Base-by-base conservation (phyloP, 2,329 filamentous ascomycete species). In the Pseudocercospora pini-densiflorae region DNA sequence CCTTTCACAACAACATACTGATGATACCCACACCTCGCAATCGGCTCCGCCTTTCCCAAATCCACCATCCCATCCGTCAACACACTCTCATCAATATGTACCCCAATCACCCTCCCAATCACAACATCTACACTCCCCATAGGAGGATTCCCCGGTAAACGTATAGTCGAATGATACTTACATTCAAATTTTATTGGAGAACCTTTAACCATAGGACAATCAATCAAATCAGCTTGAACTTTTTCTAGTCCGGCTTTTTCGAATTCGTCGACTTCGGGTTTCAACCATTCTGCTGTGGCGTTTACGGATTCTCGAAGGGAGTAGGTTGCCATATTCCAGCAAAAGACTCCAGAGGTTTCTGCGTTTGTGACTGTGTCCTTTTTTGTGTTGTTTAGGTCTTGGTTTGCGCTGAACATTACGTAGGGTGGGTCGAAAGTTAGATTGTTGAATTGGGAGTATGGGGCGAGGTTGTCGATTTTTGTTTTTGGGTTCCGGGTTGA, bases 381-480 rank as follows among this genome's bases (percentile, higher is more conserved):
- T 8, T 29, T 43, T 2, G 21, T 4, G 8, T 24, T 19, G 16
- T 61, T 29, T 23, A 61, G 8, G n/a, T 61, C 45, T 31, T 51
- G 59, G 10, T 61, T 49, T 12, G 43, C 59, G 23, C 23, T n/a
- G 81, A 89, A 89, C 83, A 89, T 87, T 29, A 89, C 83, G 72
- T 87, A 88, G 0, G 87, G 87, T 0, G 87, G 87, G 73, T 88
- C 86, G 76, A 88, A 89, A 33, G 85, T 88, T 0, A 89, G 81
- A 69, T 89, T 89, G 76, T 85, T 88, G 81, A 89, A 89, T 76
- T 89, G 87, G 0, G 79, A 84, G 77, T 86, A 89, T 9, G 87
- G 87, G 0, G 87, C 87, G 1, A 89, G 81, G 70, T 89, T 89
- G 73, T 85, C 79, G 58, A 77, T 73, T 65, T 83, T 82, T 6